These are phyloP conservation scores for Aspergillus novoparasiticus DNA, from an alignment of 2,329 filamentous ascomycete species.

Conservation along the genomic window DNA sequence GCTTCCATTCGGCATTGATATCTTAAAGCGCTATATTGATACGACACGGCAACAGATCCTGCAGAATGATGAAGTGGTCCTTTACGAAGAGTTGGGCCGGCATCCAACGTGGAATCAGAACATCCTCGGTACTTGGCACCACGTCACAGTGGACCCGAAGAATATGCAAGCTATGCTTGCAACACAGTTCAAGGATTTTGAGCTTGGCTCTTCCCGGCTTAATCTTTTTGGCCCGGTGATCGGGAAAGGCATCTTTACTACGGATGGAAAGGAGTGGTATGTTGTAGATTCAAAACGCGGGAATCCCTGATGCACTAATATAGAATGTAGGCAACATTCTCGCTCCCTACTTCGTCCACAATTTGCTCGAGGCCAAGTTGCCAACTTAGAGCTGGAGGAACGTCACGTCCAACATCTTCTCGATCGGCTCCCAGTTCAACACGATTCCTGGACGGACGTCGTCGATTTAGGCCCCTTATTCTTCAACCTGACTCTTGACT, in stretches of 20 bases:
- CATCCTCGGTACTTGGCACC: background rate
- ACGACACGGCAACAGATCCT: background rate
- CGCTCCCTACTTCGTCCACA: slow-evolving; percentile 54
- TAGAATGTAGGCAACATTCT: slow-evolving; percentile 50
- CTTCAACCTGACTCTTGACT: slow-evolving; percentile 65
- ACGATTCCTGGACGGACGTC: slow-evolving; percentile 9
- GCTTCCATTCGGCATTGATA: slow-evolving; percentile 1
- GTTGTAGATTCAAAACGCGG: too few species aligned
- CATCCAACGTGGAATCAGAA: slow-evolving; percentile 1
- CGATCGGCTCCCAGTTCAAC: slow-evolving; percentile 17
- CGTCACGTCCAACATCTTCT: slow-evolving; percentile 22
- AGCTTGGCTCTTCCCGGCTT: slow-evolving; percentile 74
- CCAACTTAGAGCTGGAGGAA: slow-evolving; percentile 24
- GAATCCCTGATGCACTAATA: background rate
- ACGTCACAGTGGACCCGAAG: slow-evolving; percentile 36
- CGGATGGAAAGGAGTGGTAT: slow-evolving; percentile 74
- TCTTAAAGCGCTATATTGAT: background rate
- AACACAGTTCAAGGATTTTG: slow-evolving; percentile 79
- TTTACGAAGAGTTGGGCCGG: background rate
- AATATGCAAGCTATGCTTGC: slow-evolving; percentile 86
- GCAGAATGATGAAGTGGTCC: background rate
- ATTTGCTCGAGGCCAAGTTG: slow-evolving; percentile 25
- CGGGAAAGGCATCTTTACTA: slow-evolving; percentile 58
- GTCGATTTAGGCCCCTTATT: slow-evolving; percentile 27
- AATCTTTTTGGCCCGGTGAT: slow-evolving; percentile 53